A percentile compares a stretch with the other conserved stretches of the same genome.
Evolutionary conservation across 2,329 filamentous ascomycete genomes (phyloP).

Genomic region (Exophiala calicioides): DNA sequence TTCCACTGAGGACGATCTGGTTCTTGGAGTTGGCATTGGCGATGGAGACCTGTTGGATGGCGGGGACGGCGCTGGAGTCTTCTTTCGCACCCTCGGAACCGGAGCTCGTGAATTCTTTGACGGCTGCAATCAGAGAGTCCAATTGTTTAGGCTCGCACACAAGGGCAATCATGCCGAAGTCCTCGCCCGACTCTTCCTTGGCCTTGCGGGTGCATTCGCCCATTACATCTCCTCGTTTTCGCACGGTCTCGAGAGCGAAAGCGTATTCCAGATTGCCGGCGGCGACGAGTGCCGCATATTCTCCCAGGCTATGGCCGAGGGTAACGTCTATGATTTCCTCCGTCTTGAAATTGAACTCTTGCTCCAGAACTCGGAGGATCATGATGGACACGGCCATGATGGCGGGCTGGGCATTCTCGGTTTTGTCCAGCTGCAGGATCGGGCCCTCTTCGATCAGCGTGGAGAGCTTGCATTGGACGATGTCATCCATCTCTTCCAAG

Average conservation of each 20-base stretch:
- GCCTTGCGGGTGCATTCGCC: constrained; percentile 70
- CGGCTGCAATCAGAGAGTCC: constrained; percentile 66
- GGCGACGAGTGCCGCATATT: constrained; percentile 87
- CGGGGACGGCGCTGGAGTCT: constrained; percentile 67
- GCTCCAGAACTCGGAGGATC: constrained; percentile 82
- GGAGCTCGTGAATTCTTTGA: constrained; percentile 76
- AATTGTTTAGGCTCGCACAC: constrained; percentile 84
- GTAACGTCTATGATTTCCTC: constrained; percentile 74
- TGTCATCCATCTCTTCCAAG: constrained; percentile 80
- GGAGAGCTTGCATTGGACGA: constrained; percentile 73
- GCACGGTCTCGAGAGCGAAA: constrained; percentile 76
- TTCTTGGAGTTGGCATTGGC: constrained; percentile 96
- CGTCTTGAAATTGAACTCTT: constrained; percentile 76
- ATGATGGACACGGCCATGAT: constrained; percentile 95
- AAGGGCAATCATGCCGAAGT: constrained; percentile 92
- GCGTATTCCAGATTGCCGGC: constrained; percentile 76
- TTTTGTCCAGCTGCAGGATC: constrained; percentile 73
- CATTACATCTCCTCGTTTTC: constrained; percentile 79
- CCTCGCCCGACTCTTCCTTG: constrained; percentile 67
- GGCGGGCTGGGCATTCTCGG: constrained; percentile 86
- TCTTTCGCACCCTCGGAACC: constrained; percentile 65
- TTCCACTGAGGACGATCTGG: constrained; percentile 91
- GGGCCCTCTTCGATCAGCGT: constrained; percentile 78
- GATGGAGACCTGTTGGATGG: constrained; percentile 83
- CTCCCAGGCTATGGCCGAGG: constrained; percentile 86